A percentile compares a stretch with the other conserved stretches of the same genome.
Evolutionary conservation across 352 stramenopile species (phyloP).

Genomic region (Globisporangium acanthophoron): DNA sequence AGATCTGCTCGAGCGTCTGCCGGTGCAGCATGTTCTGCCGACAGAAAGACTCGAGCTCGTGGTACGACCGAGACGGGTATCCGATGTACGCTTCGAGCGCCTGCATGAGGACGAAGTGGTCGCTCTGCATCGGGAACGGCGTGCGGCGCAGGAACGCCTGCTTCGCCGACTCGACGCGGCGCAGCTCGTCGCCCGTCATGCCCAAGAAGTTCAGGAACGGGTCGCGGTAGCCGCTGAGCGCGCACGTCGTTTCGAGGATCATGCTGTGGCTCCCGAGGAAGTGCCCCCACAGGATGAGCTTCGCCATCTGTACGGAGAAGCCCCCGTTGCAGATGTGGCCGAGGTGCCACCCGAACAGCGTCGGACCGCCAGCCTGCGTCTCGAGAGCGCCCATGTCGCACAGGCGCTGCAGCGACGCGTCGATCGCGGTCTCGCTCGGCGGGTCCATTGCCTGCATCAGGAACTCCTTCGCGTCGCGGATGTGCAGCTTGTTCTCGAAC

Average conservation of each 20-base stretch:
- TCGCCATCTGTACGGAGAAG: slow-evolving; percentile 63
- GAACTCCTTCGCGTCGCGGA: slow-evolving; percentile 77
- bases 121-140: slow-evolving; percentile 43
- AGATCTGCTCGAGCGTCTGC: slow-evolving; percentile 58
- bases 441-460: slow-evolving; percentile 91
- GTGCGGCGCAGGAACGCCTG: slow-evolving; percentile 41
- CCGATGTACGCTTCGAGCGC: slow-evolving; percentile 57
- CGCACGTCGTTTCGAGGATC: slow-evolving; percentile 59
- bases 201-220: slow-evolving; percentile 69
- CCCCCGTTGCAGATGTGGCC: slow-evolving; percentile 63
- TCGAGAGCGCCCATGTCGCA: slow-evolving; percentile 71
- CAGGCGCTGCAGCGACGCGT: slow-evolving; percentile 88
- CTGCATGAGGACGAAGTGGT: slow-evolving; percentile 67
- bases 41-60: slow-evolving; percentile 51
- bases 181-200: slow-evolving; percentile 54
- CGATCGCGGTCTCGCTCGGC: slow-evolving; percentile 86
- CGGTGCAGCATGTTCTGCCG: slow-evolving; percentile 55
- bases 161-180: slow-evolving; percentile 52
- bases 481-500: slow-evolving; percentile 70
- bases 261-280: slow-evolving; percentile 59
- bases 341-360: slow-evolving; percentile 70
- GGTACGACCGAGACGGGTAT: slow-evolving; percentile 26
- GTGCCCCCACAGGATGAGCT: slow-evolving; percentile 66
- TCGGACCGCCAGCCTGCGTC: slow-evolving; percentile 27
- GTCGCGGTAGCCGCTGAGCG: slow-evolving; percentile 70